Evolutionary conservation across 768 basidiomycete genomes (phyloP), one percentile per base, ranked within the genome.

Genomic region (Phylloporus arenicola): DNA sequence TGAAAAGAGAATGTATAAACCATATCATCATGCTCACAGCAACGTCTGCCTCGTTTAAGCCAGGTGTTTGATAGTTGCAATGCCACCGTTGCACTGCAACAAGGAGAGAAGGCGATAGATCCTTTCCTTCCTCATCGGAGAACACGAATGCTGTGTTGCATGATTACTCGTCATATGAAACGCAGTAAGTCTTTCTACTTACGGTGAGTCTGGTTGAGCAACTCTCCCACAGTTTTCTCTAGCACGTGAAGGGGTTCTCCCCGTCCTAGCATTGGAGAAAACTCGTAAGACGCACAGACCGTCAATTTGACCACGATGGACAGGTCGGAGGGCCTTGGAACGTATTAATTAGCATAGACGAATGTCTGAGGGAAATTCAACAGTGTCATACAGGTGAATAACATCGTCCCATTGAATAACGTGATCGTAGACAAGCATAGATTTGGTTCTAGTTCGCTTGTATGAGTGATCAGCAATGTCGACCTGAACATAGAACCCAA

Each of bases 391-490:
- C 57, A 58, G 37, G 6, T 30, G 14, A 17, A 58, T 50, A 19
- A 17, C 24, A 17, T 58, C 49, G 6, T 55, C 45, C 58, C 58
- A 59, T 12, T 52, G 37, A 27, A 59, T 47, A 27, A 45, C n/a
- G 2, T 16, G 12, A 34, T 51, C 44, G n/a, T 40, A 19, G n/a
- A 49, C 44, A 13, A 4, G 33, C 13, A 48, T 10, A 1, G 50
- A 38, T 43, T 43, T 52, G 7, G 11, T 53, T 17, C 31, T 16
- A 7, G 58, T 59, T 17, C 9, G 35, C 45, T 35, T 50, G 19
- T 33, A 4, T 13, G 14, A 31, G 25, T 33, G 19, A 11, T 16
- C 22, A 2, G 6, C 8, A 7, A 51, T 39, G 40, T 27, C 8
- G 3, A 3, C 6, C 14, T 6, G 33, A 9, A 37, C 35, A 35